phyloP scores from a whole-genome alignment of 331 rosid genomes.

The Dryas integrifolia region DNA sequence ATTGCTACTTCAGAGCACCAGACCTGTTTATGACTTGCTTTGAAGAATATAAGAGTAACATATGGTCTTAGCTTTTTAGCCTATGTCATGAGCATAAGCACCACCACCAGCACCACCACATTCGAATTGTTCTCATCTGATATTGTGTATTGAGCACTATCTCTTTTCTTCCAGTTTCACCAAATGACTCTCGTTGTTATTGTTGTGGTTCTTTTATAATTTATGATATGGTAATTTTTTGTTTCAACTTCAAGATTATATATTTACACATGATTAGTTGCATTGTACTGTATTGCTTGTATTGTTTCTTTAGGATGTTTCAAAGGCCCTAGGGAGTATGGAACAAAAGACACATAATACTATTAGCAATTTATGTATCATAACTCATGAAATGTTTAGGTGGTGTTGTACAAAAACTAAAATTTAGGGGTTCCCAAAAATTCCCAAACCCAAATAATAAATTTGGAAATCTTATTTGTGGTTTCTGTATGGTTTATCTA shows the following conservation, averaged over 20 bases:
- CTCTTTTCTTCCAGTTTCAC: neutral
- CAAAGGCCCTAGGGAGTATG: neutral
- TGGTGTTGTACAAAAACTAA: neutral
- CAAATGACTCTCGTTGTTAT: neutral
- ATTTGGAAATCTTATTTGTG: neutral
- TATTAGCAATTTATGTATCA: neutral
- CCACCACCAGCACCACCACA: neutral
- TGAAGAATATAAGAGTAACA: neutral
- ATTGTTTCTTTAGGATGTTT: neutral
- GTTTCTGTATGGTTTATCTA: neutral
- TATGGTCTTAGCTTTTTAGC: neutral
- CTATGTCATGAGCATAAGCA: neutral
- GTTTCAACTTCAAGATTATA: neutral
- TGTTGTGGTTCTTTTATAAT: neutral
- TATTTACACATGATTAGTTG: neutral
- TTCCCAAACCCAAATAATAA: neutral
- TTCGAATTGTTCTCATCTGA: neutral
- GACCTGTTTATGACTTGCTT: neutral
- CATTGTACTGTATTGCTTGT: neutral
- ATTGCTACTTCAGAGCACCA: no score
- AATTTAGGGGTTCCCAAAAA: neutral
- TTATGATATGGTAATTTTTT: neutral
- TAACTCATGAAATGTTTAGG: neutral
- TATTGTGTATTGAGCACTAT: neutral
- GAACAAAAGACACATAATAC: neutral